Evolutionary conservation across 305 asterid species (phyloP).

Genomic region (Plantago coronopus): DNA sequence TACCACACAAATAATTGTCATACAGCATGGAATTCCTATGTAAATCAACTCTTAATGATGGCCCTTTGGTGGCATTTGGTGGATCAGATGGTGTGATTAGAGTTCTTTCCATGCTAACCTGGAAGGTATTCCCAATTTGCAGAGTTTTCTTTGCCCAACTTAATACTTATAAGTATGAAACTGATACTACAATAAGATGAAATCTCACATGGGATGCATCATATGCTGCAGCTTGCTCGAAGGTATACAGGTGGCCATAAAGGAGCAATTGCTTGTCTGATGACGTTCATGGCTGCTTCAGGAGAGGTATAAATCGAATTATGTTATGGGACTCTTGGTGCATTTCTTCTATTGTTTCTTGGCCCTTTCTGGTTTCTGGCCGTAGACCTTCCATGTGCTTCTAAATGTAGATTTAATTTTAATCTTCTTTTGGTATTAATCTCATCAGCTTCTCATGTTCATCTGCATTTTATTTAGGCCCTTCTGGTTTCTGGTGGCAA

Average conservation of each 20-base stretch:
- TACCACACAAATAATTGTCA: slow-evolving; percentile 28
- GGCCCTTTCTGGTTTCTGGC: background rate
- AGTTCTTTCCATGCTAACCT: slow-evolving; percentile 97
- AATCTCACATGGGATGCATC: slow-evolving; percentile 26
- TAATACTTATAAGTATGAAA: slow-evolving; percentile 17
- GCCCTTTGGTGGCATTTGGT: slow-evolving; percentile 99
- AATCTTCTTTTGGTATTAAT: background rate
- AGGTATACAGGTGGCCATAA: slow-evolving; percentile 99
- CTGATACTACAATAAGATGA: slow-evolving; percentile 19
- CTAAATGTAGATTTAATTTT: slow-evolving; percentile 2
- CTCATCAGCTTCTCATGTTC: slow-evolving; percentile 22
- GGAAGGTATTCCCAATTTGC: slow-evolving; percentile 66
- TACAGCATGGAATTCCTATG: slow-evolving; percentile 97
- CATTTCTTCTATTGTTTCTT: background rate
- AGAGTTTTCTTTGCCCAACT: slow-evolving; percentile 18
- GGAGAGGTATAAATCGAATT: slow-evolving; percentile 62
- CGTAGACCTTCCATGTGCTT: background rate
- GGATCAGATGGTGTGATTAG: slow-evolving; percentile 97
- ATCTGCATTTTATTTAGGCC: slow-evolving; percentile 50
- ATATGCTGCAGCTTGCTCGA: slow-evolving; percentile 77
- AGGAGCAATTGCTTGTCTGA: slow-evolving; percentile 93
- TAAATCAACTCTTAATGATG: slow-evolving; percentile 72
- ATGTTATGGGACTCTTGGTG: background rate
- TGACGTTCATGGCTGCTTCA: slow-evolving; percentile 94
- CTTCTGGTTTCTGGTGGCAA: slow-evolving; percentile 94